These are phyloP conservation scores for Alternaria consortialis DNA, from an alignment of 2,329 filamentous ascomycete species.

Conservation along the genomic window DNA sequence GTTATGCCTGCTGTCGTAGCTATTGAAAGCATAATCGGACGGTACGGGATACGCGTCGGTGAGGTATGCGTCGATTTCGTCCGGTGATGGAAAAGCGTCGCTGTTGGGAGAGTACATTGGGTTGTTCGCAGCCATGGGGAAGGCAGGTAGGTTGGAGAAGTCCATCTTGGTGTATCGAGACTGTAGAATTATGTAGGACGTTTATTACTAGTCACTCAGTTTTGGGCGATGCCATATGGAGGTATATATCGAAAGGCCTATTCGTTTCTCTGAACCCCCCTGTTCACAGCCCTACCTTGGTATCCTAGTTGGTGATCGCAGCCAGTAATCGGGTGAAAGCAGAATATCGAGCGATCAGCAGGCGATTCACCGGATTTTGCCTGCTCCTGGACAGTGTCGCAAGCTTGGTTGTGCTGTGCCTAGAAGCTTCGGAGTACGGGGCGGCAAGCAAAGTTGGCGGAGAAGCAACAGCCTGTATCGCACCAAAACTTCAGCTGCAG, in stretches of 20 bases:
- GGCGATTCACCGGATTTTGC: conserved; percentile 13
- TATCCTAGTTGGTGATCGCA: neutral
- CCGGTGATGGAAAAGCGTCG: conserved; percentile 13
- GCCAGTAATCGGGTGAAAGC: conserved; percentile 5
- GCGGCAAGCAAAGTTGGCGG: neutral
- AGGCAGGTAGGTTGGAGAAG: conserved; percentile 9
- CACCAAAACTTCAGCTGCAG: conserved; percentile 5
- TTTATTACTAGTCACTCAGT: neutral
- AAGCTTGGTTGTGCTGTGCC: conserved; percentile 10
- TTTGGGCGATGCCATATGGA: neutral
- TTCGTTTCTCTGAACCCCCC: conserved; percentile 11
- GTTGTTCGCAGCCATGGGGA: conserved; percentile 2
- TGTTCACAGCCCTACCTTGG: conserved; percentile 10
- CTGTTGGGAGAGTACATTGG: conserved; percentile 15
- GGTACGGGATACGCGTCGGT: conserved; percentile 9
- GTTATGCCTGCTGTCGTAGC: neutral
- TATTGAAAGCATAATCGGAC: conserved; percentile 8
- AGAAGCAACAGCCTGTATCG: neutral
- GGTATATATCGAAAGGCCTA: conserved; percentile 1
- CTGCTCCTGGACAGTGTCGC: conserved; percentile 5
- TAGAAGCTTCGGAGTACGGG: conserved; percentile 10
- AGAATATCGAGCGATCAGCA: conserved; percentile 14
- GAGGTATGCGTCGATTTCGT: conserved; percentile 11
- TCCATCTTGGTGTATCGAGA: conserved; percentile 5
- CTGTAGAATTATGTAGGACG: neutral